Evolutionary conservation across 257 asterid genomes (phyloP).

Genomic region (Fraxinus cuspidata): DNA sequence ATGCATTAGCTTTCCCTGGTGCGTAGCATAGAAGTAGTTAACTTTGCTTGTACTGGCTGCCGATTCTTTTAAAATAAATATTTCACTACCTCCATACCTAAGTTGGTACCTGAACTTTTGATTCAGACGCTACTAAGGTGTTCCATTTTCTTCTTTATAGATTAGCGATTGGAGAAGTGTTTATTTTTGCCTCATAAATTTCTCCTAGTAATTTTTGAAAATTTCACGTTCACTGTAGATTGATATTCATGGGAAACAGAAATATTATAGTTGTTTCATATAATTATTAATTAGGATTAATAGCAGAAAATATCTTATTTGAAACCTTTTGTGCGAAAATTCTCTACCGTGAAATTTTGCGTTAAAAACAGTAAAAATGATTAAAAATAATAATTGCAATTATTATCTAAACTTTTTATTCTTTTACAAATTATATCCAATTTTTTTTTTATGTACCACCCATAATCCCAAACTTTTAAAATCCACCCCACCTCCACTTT

Average conservation of each 20-base stretch:
- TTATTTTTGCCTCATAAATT: background rate
- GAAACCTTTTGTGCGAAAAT: too few species aligned
- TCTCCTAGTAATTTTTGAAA: constrained; percentile 13
- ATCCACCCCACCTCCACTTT: too few species aligned
- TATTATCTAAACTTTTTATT: too few species aligned
- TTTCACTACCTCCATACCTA: constrained; percentile 21
- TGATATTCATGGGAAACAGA: constrained; percentile 28
- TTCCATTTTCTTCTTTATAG: constrained; percentile 56
- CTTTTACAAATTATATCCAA: too few species aligned
- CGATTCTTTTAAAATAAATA: constrained; percentile 7
- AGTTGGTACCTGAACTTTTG: constrained; percentile 48
- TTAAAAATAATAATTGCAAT: too few species aligned
- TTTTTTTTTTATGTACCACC: too few species aligned
- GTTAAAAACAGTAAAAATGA: too few species aligned
- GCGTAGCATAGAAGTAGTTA: too few species aligned
- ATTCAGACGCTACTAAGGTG: constrained; percentile 63
- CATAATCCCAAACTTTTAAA: too few species aligned
- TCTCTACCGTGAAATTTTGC: too few species aligned
- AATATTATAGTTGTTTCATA: constrained; percentile 26
- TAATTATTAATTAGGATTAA: constrained; percentile 19
- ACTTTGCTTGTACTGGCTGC: background rate
- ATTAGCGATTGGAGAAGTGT: constrained; percentile 36
- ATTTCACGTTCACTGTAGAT: constrained; percentile 22
- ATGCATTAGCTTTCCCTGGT: too few species aligned
- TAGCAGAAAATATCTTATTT: too few species aligned